Evolutionary conservation across 148 eudicot species (phyloP).

Genomic region (Persicaria tinctoria): DNA sequence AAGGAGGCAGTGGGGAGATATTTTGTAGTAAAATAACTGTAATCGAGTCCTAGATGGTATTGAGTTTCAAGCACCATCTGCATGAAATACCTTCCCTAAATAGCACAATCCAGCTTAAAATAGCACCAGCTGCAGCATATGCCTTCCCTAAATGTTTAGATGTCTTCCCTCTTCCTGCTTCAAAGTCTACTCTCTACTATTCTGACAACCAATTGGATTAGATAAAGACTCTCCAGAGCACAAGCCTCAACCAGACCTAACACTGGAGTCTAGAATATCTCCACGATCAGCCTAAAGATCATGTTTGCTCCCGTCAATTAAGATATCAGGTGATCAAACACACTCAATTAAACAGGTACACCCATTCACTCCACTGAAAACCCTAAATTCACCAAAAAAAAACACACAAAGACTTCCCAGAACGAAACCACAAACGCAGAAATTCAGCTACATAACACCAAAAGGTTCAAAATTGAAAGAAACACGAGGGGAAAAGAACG

Average conservation of each 20-base stretch:
- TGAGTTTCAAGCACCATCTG: not conserved
- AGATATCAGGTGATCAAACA: not conserved
- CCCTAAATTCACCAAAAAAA: constrained; percentile 5
- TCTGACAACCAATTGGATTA: not conserved
- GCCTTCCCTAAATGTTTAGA: not conserved
- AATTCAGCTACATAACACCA: not conserved
- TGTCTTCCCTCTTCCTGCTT: not conserved
- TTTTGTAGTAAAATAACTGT: too few relatives aligned
- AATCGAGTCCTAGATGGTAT: not conserved
- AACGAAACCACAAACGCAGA: not conserved
- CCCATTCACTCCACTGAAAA: not conserved
- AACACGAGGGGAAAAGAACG: not conserved
- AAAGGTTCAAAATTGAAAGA: not conserved
- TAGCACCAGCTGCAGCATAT: not conserved
- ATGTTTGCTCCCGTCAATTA: not conserved
- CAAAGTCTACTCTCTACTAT: not conserved
- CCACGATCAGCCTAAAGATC: not conserved
- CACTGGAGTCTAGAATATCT: not conserved
- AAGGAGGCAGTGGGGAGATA: not conserved
- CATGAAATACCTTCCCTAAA: not conserved
- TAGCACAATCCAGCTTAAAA: not conserved
- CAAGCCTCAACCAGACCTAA: not conserved
- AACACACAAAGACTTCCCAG: not conserved
- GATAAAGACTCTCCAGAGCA: not conserved
- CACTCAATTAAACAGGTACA: not conserved